Evolutionary conservation across 306 rosid genomes (phyloP).

Genomic region (Boehmeria nivea): DNA sequence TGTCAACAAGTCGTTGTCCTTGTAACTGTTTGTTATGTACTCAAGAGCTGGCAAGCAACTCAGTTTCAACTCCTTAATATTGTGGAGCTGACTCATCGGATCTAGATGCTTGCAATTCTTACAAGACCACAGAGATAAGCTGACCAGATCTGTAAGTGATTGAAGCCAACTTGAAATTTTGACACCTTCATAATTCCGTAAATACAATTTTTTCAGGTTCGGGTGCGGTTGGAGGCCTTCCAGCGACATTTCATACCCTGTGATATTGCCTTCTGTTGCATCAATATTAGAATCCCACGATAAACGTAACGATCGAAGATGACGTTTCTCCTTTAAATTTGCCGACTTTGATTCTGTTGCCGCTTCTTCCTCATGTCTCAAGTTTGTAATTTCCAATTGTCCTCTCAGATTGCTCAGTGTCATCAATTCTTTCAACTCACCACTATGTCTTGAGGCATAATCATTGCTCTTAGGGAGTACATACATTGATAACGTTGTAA

Average conservation of each 20-base stretch:
- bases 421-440: neutral
- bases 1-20: neutral
- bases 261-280: neutral
- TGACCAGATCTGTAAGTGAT: neutral
- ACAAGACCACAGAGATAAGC: accelerated
- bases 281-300: too few relatives aligned
- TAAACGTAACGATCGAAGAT: neutral
- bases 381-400: neutral
- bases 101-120: neutral
- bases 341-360: neutral
- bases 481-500: slow-evolving; percentile 1
- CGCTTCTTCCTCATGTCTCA: neutral
- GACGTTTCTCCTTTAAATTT: neutral
- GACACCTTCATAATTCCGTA: slow-evolving; percentile 15
- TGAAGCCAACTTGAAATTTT: slow-evolving; percentile 12
- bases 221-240: slow-evolving; percentile 21
- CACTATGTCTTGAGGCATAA: neutral
- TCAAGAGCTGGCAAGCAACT: neutral
- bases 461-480: neutral
- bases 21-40: neutral
- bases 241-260: slow-evolving; percentile 17
- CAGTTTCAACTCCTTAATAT: neutral
- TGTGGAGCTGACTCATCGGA: slow-evolving; percentile 4
- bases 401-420: slow-evolving; percentile 5
- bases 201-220: neutral